phyloP scores from a whole-genome alignment of 495 filamentous ascomycete species.

The Trichoderma virens region DNA sequence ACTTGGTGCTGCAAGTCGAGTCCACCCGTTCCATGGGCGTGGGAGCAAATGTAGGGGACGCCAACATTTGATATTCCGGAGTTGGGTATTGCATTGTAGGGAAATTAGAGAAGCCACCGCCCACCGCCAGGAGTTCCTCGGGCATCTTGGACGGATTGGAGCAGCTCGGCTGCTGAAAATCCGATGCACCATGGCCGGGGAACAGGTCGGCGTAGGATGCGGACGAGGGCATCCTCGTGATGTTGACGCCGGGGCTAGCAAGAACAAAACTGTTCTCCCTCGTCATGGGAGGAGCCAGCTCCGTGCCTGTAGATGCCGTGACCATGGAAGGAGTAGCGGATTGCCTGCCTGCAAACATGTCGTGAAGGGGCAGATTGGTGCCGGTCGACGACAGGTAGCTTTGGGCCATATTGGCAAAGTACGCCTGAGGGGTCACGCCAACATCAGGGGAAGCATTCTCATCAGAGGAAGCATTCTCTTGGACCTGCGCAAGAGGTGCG shows the following conservation, averaged over 20 bases:
- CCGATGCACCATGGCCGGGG: conserved; percentile 21
- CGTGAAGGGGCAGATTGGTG: background rate
- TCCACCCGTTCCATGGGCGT: conserved; percentile 42
- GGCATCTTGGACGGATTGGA: conserved; percentile 25
- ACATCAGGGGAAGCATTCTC: background rate
- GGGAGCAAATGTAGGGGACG: conserved; percentile 16
- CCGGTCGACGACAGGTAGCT: background rate
- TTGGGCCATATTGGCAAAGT: background rate
- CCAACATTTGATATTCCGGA: conserved; percentile 19
- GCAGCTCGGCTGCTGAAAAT: conserved; percentile 18
- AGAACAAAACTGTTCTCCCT: conserved; percentile 34
- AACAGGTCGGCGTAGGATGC: conserved; percentile 26
- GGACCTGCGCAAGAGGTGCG: background rate
- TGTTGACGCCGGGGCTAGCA: conserved; percentile 34
- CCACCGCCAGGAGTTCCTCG: conserved; percentile 26
- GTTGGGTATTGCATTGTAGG: conserved; percentile 26
- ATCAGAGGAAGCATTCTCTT: background rate
- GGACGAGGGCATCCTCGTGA: conserved; percentile 35
- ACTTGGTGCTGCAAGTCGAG: conserved; percentile 35
- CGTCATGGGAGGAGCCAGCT: conserved; percentile 33
- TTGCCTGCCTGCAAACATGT: conserved; percentile 25
- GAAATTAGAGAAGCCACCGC: conserved; percentile 26
- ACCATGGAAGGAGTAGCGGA: conserved; percentile 40
- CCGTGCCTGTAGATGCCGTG: conserved; percentile 23
- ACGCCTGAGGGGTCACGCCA: background rate